phyloP scores from a whole-genome alignment of 108 stramenopile genomes.

The Cyclotella sp. region DNA sequence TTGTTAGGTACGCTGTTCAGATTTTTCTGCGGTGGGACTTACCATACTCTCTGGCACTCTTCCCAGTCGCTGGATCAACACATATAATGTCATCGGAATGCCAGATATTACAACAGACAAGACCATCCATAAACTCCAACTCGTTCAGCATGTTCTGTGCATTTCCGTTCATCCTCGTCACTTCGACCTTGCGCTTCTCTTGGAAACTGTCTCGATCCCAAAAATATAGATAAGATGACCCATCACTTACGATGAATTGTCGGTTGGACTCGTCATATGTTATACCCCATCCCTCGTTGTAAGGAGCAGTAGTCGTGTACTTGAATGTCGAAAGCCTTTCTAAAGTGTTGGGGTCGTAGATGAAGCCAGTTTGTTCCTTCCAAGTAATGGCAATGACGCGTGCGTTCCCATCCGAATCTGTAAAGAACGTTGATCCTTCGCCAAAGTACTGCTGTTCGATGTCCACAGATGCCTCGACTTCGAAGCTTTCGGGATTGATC shows the following conservation, averaged over 20 bases:
- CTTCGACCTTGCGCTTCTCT: constrained; percentile 58
- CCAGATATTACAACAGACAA: constrained; percentile 90
- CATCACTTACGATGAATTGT: constrained; percentile 85
- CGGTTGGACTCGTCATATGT: constrained; percentile 67
- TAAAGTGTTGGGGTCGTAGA: constrained; percentile 73
- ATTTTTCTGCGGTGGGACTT: constrained; percentile 26
- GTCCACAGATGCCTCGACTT: constrained; percentile 54
- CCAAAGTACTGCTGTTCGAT: constrained; percentile 70
- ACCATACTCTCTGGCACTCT: constrained; percentile 85
- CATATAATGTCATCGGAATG: constrained; percentile 77
- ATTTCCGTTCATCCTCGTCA: constrained; percentile 58
- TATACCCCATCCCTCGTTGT: constrained; percentile 86
- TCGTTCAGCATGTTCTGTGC: constrained; percentile 72
- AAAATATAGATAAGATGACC: constrained; percentile 70
- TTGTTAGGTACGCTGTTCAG: neutral
- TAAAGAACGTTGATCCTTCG: constrained; percentile 74
- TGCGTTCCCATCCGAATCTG: constrained; percentile 47
- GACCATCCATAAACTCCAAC: constrained; percentile 81
- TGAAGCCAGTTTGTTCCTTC: constrained; percentile 70
- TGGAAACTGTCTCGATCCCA: constrained; percentile 70
- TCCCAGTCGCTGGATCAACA: constrained; percentile 79
- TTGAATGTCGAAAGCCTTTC: constrained; percentile 51
- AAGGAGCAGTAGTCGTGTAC: constrained; percentile 61
- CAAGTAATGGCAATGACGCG: constrained; percentile 78
- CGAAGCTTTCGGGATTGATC: constrained; percentile 69